These are phyloP conservation scores for Nannochloropsis salina DNA, from an alignment of 108 stramenopile species.

Conservation along the genomic window DNA sequence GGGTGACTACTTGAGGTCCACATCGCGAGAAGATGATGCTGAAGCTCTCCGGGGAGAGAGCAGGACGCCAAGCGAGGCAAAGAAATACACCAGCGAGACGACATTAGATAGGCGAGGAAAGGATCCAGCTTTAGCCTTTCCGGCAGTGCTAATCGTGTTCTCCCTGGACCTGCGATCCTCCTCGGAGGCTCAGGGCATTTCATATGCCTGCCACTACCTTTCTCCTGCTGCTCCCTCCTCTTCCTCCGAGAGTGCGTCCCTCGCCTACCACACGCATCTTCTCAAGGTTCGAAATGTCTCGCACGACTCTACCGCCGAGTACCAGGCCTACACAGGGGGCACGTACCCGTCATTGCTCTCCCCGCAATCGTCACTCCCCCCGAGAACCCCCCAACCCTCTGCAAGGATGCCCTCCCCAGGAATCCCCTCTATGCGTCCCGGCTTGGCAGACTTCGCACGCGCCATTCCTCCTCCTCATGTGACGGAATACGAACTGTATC, in stretches of 20 bases:
- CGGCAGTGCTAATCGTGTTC: background rate
- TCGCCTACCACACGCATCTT: background rate
- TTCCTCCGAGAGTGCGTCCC: background rate
- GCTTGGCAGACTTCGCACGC: background rate
- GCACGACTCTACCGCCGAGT: background rate
- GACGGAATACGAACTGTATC: background rate
- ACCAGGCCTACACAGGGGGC: conserved; percentile 5
- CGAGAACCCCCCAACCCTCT: background rate
- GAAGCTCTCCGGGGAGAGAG: too few species aligned
- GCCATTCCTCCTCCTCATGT: conserved; percentile 12
- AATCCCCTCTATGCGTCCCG: background rate
- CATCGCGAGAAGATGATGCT: background rate
- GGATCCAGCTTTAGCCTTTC: background rate
- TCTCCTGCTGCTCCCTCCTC: background rate
- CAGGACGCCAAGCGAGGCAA: too few species aligned
- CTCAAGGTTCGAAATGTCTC: background rate
- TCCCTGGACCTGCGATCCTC: background rate
- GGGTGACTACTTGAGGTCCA: background rate
- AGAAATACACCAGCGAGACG: too few species aligned
- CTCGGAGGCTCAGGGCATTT: background rate
- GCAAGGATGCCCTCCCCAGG: background rate
- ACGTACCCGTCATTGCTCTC: background rate
- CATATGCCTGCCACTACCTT: conserved; percentile 1
- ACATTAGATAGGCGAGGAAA: too few species aligned
- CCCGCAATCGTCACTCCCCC: background rate